These are phyloP conservation scores for Picochlorum sp. DNA, from an alignment of 139 green algal genomes.

Conservation along the genomic window DNA sequence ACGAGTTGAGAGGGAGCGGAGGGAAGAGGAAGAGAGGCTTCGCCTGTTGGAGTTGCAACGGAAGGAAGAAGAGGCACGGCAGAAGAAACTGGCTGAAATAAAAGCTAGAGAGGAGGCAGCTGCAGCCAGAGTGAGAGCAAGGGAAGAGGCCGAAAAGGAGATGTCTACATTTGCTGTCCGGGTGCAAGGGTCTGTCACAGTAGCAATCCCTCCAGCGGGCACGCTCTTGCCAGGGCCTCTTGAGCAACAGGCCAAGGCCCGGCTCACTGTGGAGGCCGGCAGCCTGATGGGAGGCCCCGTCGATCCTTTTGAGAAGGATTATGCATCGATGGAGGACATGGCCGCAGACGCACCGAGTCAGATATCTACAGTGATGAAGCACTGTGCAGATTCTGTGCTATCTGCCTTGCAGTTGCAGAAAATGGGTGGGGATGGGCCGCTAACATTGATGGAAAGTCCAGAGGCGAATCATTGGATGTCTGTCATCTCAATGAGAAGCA, in stretches of 20 bases:
- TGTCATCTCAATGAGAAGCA: background rate
- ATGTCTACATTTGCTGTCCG: constrained; percentile 28
- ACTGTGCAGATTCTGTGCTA: constrained; percentile 8
- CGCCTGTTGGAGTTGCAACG: constrained; percentile 4
- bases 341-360: constrained; percentile 5
- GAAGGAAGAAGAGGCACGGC: constrained; percentile 21
- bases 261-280: background rate
- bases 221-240: constrained; percentile 25
- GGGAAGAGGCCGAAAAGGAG: constrained; percentile 13
- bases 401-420: constrained; percentile 33
- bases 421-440: constrained; percentile 36
- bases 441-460: constrained; percentile 33
- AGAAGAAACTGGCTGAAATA: constrained; percentile 13
- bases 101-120: constrained; percentile 20
- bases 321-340: constrained; percentile 2
- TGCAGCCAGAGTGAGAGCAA: constrained; percentile 10
- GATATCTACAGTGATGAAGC: constrained; percentile 5
- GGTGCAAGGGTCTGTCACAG: constrained; percentile 21
- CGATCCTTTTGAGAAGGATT: constrained; percentile 3
- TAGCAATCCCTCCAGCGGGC: constrained; percentile 17
- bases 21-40: constrained; percentile 12
- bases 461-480: constrained; percentile 38
- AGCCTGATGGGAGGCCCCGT: constrained; percentile 18
- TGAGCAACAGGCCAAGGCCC: constrained; percentile 11
- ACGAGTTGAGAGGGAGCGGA: constrained; percentile 13